Evolutionary conservation across 768 basidiomycete species (phyloP).

Genomic region (Cytidiella melzeri): DNA sequence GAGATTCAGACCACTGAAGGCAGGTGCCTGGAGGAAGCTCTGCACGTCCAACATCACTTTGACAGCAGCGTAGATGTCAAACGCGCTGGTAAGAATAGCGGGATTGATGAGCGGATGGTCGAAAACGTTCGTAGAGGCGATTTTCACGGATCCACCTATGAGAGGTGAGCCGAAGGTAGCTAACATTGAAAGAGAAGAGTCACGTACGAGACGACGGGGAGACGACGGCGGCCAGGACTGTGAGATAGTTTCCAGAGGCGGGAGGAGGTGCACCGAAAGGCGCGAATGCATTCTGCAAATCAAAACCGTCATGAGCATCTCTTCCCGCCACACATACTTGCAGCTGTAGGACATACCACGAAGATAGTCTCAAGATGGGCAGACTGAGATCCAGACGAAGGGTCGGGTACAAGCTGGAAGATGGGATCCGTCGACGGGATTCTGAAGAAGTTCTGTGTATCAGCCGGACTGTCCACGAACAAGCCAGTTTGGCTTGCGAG

Average conservation of each 20-base stretch:
- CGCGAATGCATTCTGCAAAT: conserved; percentile 3
- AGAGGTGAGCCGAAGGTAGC: not conserved
- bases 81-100: conserved; percentile 16
- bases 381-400: conserved; percentile 28
- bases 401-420: conserved; percentile 28
- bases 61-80: conserved; percentile 24
- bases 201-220: conserved; percentile 7
- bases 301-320: conserved; percentile 1
- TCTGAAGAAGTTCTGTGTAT: conserved; percentile 25
- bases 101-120: conserved; percentile 20
- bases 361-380: conserved; percentile 4
- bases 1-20: conserved; percentile 7
- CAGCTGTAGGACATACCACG: not conserved
- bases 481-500: conserved; percentile 25
- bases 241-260: conserved; percentile 6
- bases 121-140: conserved; percentile 18
- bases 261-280: conserved; percentile 2
- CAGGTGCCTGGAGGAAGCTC: conserved; percentile 6
- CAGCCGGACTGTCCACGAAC: conserved; percentile 20
- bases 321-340: not conserved
- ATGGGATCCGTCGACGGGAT: not conserved
- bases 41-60: conserved; percentile 10
- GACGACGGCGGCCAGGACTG: conserved; percentile 8
- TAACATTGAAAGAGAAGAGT: not conserved
- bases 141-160: conserved; percentile 18